Evolutionary conservation across 2,329 filamentous ascomycete genomes (phyloP).

Genomic region (Trichoderma aggressivum): DNA sequence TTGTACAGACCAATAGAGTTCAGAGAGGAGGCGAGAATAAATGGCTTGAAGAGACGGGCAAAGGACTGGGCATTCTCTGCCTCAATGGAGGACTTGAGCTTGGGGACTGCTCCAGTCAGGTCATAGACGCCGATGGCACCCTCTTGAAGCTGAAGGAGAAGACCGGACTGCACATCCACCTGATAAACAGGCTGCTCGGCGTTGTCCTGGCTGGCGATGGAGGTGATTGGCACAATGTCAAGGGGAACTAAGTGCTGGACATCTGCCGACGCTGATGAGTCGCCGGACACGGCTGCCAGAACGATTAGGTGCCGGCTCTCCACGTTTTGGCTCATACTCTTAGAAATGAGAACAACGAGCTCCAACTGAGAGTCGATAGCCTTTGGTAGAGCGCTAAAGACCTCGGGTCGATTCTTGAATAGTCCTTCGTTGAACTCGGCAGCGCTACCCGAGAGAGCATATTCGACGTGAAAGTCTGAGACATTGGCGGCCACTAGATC

Average conservation of each 20-base stretch:
- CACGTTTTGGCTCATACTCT: slow-evolving; percentile 31
- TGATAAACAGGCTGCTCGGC: slow-evolving; percentile 40
- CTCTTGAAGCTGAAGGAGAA: slow-evolving; percentile 57
- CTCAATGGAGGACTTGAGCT: slow-evolving; percentile 52
- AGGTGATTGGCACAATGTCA: slow-evolving; percentile 38
- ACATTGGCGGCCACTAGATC: slow-evolving; percentile 34
- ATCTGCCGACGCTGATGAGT: slow-evolving; percentile 25
- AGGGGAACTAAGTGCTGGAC: slow-evolving; percentile 38
- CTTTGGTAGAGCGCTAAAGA: slow-evolving; percentile 50
- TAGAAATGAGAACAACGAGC: slow-evolving; percentile 52
- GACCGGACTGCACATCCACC: slow-evolving; percentile 61
- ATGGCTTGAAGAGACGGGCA: slow-evolving; percentile 62
- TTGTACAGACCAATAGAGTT: slow-evolving; percentile 62
- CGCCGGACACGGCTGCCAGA: slow-evolving; percentile 31
- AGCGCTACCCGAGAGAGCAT: slow-evolving; percentile 44
- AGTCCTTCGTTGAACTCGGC: slow-evolving; percentile 52
- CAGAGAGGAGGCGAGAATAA: slow-evolving; percentile 59
- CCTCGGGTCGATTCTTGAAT: slow-evolving; percentile 53
- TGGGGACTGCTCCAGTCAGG: slow-evolving; percentile 60
- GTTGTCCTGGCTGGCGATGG: slow-evolving; percentile 20
- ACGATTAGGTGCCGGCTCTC: slow-evolving; percentile 33
- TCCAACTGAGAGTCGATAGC: slow-evolving; percentile 47
- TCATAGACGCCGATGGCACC: slow-evolving; percentile 60
- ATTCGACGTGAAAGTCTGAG: slow-evolving; percentile 46
- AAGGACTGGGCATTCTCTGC: slow-evolving; percentile 58